A percentile compares a stretch with the other conserved stretches of the same genome.
Conservation (phyloP, 768 basidiomycete genomes). For the Collybiopsis confluens region DNA sequence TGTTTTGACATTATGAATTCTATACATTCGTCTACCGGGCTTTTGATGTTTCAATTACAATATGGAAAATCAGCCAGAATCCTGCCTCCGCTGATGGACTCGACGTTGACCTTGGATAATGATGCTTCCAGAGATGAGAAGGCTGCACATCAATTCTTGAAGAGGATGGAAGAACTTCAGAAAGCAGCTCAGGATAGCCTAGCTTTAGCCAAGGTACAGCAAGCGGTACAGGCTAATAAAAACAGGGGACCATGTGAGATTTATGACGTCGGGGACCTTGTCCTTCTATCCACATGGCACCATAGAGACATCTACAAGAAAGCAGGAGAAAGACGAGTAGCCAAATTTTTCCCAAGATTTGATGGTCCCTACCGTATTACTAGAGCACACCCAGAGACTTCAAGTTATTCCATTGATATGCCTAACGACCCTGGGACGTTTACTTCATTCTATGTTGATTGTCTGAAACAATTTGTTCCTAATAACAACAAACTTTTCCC, state of each 20-base stretch:
- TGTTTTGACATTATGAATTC: slow-evolving; percentile 22
- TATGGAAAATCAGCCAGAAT: slow-evolving; percentile 14
- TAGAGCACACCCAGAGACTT: slow-evolving; percentile 8
- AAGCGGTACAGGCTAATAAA: slow-evolving; percentile 1
- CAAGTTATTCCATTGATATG: slow-evolving; percentile 15
- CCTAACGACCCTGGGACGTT: slow-evolving; percentile 16
- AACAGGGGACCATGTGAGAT: background rate
- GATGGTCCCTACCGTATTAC: slow-evolving; percentile 19
- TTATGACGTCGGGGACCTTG: slow-evolving; percentile 19
- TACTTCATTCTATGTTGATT: slow-evolving; percentile 26
- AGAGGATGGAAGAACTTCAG: background rate
- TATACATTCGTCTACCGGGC: slow-evolving; percentile 22
- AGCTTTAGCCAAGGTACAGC: background rate
- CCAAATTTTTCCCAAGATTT: slow-evolving; percentile 28
- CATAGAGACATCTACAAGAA: slow-evolving; percentile 17
- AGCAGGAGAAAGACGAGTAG: slow-evolving; percentile 16
- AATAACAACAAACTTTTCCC: slow-evolving; percentile 32
- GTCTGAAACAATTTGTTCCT: slow-evolving; percentile 16
- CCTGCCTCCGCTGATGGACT: slow-evolving; percentile 6
- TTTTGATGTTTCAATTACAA: slow-evolving; percentile 22
- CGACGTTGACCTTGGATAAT: background rate
- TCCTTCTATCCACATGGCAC: slow-evolving; percentile 23
- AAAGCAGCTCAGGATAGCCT: background rate
- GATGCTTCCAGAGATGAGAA: background rate
- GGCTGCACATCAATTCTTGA: background rate